Conservation (phyloP, 768 basidiomycete species). For the Boletus coccyginus region DNA sequence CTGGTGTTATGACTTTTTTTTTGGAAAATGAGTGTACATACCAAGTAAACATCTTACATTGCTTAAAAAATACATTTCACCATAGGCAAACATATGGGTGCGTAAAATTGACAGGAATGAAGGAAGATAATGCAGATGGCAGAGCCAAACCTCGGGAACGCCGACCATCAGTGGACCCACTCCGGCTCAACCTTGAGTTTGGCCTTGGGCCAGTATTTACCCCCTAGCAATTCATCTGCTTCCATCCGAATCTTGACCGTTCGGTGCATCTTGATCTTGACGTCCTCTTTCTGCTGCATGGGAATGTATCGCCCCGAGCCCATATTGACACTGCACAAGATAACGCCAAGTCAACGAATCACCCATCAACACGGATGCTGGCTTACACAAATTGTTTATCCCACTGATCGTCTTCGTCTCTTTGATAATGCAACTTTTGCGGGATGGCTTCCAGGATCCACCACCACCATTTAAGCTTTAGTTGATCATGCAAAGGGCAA, state of each 20-base stretch:
- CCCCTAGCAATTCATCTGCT: conserved; percentile 34
- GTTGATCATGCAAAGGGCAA: conserved; percentile 53
- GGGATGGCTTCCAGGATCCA: conserved; percentile 66
- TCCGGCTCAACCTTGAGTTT: conserved; percentile 34
- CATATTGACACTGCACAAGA: conserved; percentile 31
- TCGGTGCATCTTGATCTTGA: conserved; percentile 47
- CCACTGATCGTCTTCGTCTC: conserved; percentile 22
- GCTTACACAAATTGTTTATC: conserved; percentile 16
- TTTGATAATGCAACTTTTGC: conserved; percentile 27
- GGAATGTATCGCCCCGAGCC: conserved; percentile 43
- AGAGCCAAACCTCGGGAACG: background rate
- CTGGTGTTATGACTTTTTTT: no score
- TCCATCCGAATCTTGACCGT: conserved; percentile 52
- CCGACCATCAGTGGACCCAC: conserved; percentile 37
- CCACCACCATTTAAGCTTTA: conserved; percentile 48
- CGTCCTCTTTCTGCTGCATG: conserved; percentile 32
- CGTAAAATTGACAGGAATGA: background rate
- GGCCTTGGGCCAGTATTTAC: conserved; percentile 42
- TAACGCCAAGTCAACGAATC: background rate
- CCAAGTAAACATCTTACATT: no score
- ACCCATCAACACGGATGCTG: background rate
- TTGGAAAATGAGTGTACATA: no score
- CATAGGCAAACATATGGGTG: background rate
- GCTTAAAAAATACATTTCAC: no score
- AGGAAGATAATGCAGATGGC: background rate